A percentile compares a stretch with the other conserved stretches of the same genome.
Conservation (phyloP, 139 green algal species). For the Chlamydomonas eustigma region DNA sequence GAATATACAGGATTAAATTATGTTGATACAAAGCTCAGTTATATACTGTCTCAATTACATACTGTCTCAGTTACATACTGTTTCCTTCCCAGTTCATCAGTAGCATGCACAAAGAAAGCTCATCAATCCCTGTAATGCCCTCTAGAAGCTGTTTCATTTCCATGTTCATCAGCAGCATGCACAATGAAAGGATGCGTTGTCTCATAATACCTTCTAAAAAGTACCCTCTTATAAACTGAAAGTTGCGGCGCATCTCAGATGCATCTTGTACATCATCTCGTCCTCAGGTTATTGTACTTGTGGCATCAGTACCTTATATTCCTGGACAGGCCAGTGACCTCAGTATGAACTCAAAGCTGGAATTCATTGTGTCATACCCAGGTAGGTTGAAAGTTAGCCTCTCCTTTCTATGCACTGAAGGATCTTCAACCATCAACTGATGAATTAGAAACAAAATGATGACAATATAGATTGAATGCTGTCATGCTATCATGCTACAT, state of each 20-base stretch:
- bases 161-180: not conserved
- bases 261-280: not conserved
- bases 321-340: constrained; percentile 33
- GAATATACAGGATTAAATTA: too few relatives aligned
- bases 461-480: too few relatives aligned
- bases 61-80: too few relatives aligned
- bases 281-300: constrained; percentile 29
- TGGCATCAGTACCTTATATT: constrained; percentile 23
- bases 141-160: not conserved
- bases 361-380: constrained; percentile 22
- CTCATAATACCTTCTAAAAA: not conserved
- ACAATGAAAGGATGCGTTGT: not conserved
- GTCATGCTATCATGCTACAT: too few relatives aligned
- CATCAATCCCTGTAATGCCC: not conserved
- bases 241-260: not conserved
- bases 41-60: too few relatives aligned
- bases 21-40: too few relatives aligned
- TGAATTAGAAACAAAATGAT: too few relatives aligned
- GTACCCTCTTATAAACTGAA: not conserved
- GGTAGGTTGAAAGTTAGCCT: constrained; percentile 18
- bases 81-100: too few relatives aligned
- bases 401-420: too few relatives aligned
- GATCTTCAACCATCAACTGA: too few relatives aligned
- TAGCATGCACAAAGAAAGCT: not conserved
- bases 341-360: constrained; percentile 20